These are phyloP conservation scores for Penicillium hesseltinei DNA, from an alignment of 2,329 filamentous ascomycete genomes.

Conservation along the genomic window DNA sequence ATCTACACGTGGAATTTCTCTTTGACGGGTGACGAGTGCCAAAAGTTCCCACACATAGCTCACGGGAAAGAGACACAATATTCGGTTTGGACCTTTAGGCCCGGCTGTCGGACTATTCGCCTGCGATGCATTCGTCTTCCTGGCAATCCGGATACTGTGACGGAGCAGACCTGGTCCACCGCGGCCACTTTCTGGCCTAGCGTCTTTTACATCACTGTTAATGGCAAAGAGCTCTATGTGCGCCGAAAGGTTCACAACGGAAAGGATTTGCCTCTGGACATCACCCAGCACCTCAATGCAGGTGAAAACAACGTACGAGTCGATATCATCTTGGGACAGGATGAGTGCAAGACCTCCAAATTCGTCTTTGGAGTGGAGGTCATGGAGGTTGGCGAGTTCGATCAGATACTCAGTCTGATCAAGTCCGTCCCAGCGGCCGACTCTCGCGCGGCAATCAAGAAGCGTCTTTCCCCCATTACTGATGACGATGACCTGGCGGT, in stretches of 20 bases:
- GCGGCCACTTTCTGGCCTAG: slow-evolving; percentile 69
- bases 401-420: slow-evolving; percentile 40
- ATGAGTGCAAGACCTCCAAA: slow-evolving; percentile 33
- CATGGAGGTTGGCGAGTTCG: slow-evolving; percentile 54
- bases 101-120: slow-evolving; percentile 63
- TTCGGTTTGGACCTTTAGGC: slow-evolving; percentile 36
- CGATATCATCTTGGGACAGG: slow-evolving; percentile 41
- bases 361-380: slow-evolving; percentile 70
- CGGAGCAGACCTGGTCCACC: slow-evolving; percentile 57
- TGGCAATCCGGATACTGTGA: slow-evolving; percentile 15
- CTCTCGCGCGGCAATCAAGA: slow-evolving; percentile 59
- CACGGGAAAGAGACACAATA: slow-evolving; percentile 23
- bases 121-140: slow-evolving; percentile 62
- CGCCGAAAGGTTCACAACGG: slow-evolving; percentile 70
- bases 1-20: slow-evolving; percentile 38
- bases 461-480: slow-evolving; percentile 43
- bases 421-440: slow-evolving; percentile 46
- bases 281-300: slow-evolving; percentile 59
- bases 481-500: slow-evolving; percentile 63
- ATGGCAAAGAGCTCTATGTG: slow-evolving; percentile 56
- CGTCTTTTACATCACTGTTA: slow-evolving; percentile 67
- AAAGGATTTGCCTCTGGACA: slow-evolving; percentile 72
- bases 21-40: slow-evolving; percentile 30
- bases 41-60: slow-evolving; percentile 33
- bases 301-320: slow-evolving; percentile 65